Conservation (phyloP, 371 early-diverging fungal species). For the Syncephalastrum sp. region DNA sequence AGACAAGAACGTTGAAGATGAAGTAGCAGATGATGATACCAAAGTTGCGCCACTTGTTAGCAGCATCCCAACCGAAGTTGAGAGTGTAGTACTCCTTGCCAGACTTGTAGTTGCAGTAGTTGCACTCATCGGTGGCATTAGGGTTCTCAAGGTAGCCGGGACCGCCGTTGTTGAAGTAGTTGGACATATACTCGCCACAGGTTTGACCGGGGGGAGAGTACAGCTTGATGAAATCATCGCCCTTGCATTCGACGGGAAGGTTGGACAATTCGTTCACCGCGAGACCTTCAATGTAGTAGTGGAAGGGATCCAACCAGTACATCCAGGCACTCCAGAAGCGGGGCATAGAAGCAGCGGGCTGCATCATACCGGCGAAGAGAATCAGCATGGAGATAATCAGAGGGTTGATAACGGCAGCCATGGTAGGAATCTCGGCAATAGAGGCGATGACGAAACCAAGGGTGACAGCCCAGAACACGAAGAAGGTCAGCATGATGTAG, state of each 20-base stretch:
- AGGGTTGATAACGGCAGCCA: conserved; percentile 64
- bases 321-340: conserved; percentile 70
- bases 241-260: conserved; percentile 45
- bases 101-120: conserved; percentile 55
- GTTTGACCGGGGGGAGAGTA: conserved; percentile 55
- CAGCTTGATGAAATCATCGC: conserved; percentile 47
- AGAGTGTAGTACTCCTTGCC: conserved; percentile 53
- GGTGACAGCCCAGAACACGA: conserved; percentile 56
- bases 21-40: conserved; percentile 52
- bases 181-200: conserved; percentile 54
- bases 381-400: conserved; percentile 58
- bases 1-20: conserved; percentile 45
- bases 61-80: conserved; percentile 28
- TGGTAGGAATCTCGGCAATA: conserved; percentile 50
- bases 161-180: conserved; percentile 36
- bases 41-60: conserved; percentile 67
- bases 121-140: conserved; percentile 44
- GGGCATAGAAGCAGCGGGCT: conserved; percentile 57
- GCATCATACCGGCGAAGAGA: conserved; percentile 64
- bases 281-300: conserved; percentile 70
- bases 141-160: conserved; percentile 58
- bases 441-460: conserved; percentile 67
- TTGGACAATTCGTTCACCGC: conserved; percentile 60
- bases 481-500: conserved; percentile 49
- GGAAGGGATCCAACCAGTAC: conserved; percentile 65